Conservation (phyloP, 495 filamentous ascomycete genomes). For the Aspergillus kassunensis region DNA sequence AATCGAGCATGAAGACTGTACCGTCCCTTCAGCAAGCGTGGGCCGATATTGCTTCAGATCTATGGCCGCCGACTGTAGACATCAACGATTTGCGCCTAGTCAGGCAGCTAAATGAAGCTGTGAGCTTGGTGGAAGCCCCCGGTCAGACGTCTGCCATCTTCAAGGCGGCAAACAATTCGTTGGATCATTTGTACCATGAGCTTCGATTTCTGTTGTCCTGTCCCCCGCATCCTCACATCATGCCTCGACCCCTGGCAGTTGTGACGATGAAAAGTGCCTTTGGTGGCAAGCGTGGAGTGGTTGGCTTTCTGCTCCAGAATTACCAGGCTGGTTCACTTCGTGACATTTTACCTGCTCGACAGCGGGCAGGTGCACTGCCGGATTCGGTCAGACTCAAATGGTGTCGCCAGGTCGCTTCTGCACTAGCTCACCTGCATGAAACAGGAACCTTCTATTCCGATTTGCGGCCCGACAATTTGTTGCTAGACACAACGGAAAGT, state of each 20-base stretch:
- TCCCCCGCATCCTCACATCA: constrained; percentile 1
- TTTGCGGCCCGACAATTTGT: constrained; percentile 6
- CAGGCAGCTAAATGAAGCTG: constrained; percentile 5
- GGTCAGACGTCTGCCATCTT: constrained; percentile 1
- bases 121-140: neutral
- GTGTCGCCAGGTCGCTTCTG: constrained; percentile 6
- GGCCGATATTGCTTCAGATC: neutral
- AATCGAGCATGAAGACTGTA: neutral
- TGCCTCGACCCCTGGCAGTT: constrained; percentile 4
- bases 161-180: neutral
- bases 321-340: constrained; percentile 1
- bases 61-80: constrained; percentile 1
- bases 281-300: neutral
- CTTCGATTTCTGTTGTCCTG: constrained; percentile 4
- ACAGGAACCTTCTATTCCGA: constrained; percentile 2
- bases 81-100: constrained; percentile 1
- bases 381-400: constrained; percentile 3
- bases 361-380: neutral
- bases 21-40: constrained; percentile 1
- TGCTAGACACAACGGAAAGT: constrained; percentile 1
- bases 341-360: constrained; percentile 4
- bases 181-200: constrained; percentile 6
- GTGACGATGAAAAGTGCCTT: constrained; percentile 6
- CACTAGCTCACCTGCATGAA: constrained; percentile 1
- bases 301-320: constrained; percentile 1